Base-by-base conservation (phyloP, 2,329 filamentous ascomycete genomes). In the Microsporum canis region DNA sequence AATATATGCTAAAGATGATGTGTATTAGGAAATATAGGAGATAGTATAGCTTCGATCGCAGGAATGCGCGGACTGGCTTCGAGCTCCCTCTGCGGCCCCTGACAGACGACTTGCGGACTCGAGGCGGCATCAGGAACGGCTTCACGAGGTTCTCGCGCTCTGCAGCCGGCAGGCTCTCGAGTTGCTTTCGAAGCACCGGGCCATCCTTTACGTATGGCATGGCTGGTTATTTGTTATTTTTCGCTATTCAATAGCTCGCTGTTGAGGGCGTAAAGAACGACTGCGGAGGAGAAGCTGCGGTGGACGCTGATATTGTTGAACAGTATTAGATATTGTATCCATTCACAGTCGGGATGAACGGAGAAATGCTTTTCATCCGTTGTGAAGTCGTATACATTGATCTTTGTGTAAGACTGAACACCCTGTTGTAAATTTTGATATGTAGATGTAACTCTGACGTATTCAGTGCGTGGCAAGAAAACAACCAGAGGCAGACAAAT, bases 1-100 rank as follows among this genome's bases (percentile, higher is more conserved):
- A 87, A 73, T 94, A 95, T 65, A 97, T 78, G 5, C 89, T 92
- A 76, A 96, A 97, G 66, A 96, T 72, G 64, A 87, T 82, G 70
- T 96, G 90, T 39, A 78, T 76, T 43, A 76, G 47, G 27, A 76
- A 73, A 63, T 78, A 79, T 33, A 75, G 63, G n/a, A 79, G 63
- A 49, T 72, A 71, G 61, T 79, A 71, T 2, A 79, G 61, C 62
- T 77, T 76, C 5, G 72, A 72, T 63, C 72, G 77, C 47, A 79
- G 56, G 61, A 79, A 78, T 2, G 71, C 71, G 51, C 76, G 75
- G 34, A 79, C 71, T 12, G 77, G 73, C n/a, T 71, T 75, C 47
- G 63, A 63, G 41, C 61, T 65, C 34, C 57, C 58, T 36, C 61
- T 61, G 63, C 69, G 73, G 36, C 55, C 47, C 17, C 38, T 49